These are phyloP conservation scores for Colletotrichum eremochloae DNA, from an alignment of 2,329 filamentous ascomycete species.

Conservation along the genomic window DNA sequence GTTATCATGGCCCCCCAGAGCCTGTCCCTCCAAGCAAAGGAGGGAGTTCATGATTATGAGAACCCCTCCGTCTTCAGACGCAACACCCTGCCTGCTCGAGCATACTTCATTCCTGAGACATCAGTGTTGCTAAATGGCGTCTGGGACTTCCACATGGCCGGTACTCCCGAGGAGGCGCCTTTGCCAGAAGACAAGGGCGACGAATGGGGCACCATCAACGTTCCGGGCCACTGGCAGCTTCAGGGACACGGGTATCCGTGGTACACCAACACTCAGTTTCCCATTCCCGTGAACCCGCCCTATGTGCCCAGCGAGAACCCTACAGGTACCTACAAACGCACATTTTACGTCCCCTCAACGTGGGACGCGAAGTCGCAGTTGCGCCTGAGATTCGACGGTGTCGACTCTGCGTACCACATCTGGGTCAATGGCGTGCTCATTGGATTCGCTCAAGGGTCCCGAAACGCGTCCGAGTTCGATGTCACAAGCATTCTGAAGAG, in stretches of 20 bases:
- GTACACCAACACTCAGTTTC: constrained; percentile 77
- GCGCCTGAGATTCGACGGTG: constrained; percentile 77
- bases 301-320: constrained; percentile 73
- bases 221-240: constrained; percentile 79
- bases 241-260: constrained; percentile 76
- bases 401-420: constrained; percentile 78
- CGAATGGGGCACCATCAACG: constrained; percentile 66
- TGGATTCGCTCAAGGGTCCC: constrained; percentile 77
- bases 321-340: constrained; percentile 72
- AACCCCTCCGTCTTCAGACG: constrained; percentile 66
- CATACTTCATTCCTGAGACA: constrained; percentile 66
- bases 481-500: constrained; percentile 63
- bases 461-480: constrained; percentile 79
- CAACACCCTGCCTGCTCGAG: constrained; percentile 65
- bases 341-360: constrained; percentile 64
- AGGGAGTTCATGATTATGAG: constrained; percentile 59
- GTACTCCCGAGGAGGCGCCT: constrained; percentile 61
- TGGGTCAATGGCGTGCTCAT: constrained; percentile 75
- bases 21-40: constrained; percentile 52
- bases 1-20: constrained; percentile 45
- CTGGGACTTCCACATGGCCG: constrained; percentile 68
- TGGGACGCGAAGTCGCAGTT: constrained; percentile 64
- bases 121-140: constrained; percentile 65
- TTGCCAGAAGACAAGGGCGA: constrained; percentile 49
- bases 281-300: constrained; percentile 75